phyloP scores from a whole-genome alignment of 2,329 filamentous ascomycete species.

The Phaeoacremonium minimum region DNA sequence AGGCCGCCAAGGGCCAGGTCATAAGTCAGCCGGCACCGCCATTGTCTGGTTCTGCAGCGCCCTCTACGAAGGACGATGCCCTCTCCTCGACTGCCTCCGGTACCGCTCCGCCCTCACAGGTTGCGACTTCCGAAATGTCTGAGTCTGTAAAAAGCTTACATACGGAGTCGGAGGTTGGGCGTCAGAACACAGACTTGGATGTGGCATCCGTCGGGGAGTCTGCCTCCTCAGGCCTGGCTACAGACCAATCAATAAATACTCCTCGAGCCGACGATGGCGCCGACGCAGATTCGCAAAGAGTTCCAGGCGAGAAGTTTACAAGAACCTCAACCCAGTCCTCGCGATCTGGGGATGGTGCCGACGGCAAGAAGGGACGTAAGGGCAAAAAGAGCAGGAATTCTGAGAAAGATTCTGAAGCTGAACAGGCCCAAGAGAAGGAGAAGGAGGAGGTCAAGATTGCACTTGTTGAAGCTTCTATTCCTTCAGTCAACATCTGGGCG shows the following conservation, averaged over 20 bases:
- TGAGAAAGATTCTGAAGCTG: slow-evolving; percentile 50
- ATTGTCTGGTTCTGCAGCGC: too few species aligned
- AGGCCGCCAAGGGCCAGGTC: slow-evolving; percentile 80
- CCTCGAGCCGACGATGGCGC: slow-evolving; percentile 10
- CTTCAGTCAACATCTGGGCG: slow-evolving; percentile 83
- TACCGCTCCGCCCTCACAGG: slow-evolving; percentile 27
- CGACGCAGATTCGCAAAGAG: slow-evolving; percentile 10
- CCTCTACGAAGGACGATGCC: slow-evolving; percentile 26
- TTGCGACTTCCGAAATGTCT: slow-evolving; percentile 26
- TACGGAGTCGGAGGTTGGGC: slow-evolving; percentile 13
- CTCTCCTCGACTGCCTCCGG: slow-evolving; percentile 27
- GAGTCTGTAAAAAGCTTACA: slow-evolving; percentile 18
- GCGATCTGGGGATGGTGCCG: slow-evolving; percentile 64
- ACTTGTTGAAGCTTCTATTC: slow-evolving; percentile 76
- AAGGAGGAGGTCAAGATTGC: slow-evolving; percentile 56
- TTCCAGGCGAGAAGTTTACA: slow-evolving; percentile 26
- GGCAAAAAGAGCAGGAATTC: slow-evolving; percentile 56
- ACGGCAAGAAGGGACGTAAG: slow-evolving; percentile 58
- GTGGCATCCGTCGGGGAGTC: slow-evolving; percentile 17
- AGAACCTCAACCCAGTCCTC: slow-evolving; percentile 60
- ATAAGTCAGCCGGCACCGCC: slow-evolving; percentile 32
- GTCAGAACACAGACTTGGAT: slow-evolving; percentile 21
- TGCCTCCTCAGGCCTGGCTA: slow-evolving; percentile 26
- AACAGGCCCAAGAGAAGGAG: slow-evolving; percentile 46
- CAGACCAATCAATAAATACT: slow-evolving; percentile 18